Conservation (phyloP, 1,139 yeast genomes). For the Zygotorulaspora mrakii region DNA sequence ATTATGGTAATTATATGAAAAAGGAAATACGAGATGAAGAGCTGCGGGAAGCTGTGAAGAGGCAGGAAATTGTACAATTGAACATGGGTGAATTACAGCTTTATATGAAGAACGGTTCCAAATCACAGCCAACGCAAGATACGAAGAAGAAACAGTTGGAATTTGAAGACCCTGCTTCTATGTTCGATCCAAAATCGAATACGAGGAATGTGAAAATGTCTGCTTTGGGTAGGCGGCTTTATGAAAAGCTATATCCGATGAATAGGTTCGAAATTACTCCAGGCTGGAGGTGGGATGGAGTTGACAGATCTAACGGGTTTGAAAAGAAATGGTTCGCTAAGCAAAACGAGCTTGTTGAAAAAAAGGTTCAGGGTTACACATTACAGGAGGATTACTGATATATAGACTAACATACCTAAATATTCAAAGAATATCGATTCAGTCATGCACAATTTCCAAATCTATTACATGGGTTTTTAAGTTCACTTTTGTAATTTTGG, state of each 20-base stretch:
- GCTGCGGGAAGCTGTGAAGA: slow-evolving; percentile 33
- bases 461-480: background rate
- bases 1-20: slow-evolving; percentile 38
- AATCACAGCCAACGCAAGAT: background rate
- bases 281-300: slow-evolving; percentile 90
- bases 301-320: slow-evolving; percentile 88
- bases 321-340: slow-evolving; percentile 61
- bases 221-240: slow-evolving; percentile 45
- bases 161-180: slow-evolving; percentile 67
- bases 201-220: slow-evolving; percentile 25
- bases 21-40: slow-evolving; percentile 32
- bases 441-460: no score
- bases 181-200: slow-evolving; percentile 37
- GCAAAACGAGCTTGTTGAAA: slow-evolving; percentile 45
- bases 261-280: slow-evolving; percentile 77
- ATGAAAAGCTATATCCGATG: slow-evolving; percentile 50
- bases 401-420: slow-evolving; percentile 2
- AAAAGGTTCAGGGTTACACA: slow-evolving; percentile 39
- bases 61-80: slow-evolving; percentile 36
- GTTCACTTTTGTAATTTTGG: background rate
- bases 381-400: slow-evolving; percentile 38
- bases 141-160: slow-evolving; percentile 21
- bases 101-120: slow-evolving; percentile 12
- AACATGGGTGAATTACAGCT: slow-evolving; percentile 48
- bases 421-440: no score